A percentile compares a stretch with the other conserved stretches of the same genome.
phyloP scores from a whole-genome alignment of 768 basidiomycete species.

The Tremella mesenterica region DNA sequence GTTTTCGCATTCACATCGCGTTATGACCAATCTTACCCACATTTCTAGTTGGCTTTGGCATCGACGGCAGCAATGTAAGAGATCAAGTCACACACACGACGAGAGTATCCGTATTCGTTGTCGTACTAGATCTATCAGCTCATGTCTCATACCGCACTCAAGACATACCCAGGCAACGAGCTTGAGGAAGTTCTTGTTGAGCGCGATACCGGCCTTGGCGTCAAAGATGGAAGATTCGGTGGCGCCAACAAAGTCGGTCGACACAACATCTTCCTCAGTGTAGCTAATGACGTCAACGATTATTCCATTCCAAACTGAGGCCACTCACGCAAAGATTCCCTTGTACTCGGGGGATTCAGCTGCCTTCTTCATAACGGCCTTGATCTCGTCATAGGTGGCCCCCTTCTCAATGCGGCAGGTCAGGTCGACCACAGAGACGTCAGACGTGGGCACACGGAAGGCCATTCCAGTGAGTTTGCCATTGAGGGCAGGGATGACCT shows the following conservation, averaged over 20 bases:
- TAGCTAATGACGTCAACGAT: constrained; percentile 56
- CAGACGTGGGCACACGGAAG: constrained; percentile 93
- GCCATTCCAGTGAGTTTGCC: constrained; percentile 94
- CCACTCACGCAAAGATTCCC: constrained; percentile 43
- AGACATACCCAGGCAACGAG: constrained; percentile 65
- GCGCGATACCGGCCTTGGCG: constrained; percentile 80
- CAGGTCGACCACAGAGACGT: constrained; percentile 97
- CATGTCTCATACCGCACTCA: background rate
- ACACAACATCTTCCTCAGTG: constrained; percentile 89
- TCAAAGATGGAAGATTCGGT: constrained; percentile 81
- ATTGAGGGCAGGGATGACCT: constrained; percentile 91
- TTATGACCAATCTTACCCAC: background rate
- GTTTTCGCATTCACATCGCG: too few relatives aligned
- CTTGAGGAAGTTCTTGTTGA: constrained; percentile 92
- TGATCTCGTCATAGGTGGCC: constrained; percentile 84
- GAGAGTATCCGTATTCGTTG: constrained; percentile 63
- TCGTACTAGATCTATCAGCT: constrained; percentile 35
- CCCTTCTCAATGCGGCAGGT: constrained; percentile 82
- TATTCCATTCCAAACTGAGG: background rate
- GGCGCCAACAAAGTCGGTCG: constrained; percentile 82
- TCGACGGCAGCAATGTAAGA: constrained; percentile 72
- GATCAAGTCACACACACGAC: constrained; percentile 82
- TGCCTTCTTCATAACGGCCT: constrained; percentile 69
- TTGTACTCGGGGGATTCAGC: constrained; percentile 56
- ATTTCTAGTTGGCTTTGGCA: constrained; percentile 27